These are phyloP conservation scores for Candida morakotiae DNA, from an alignment of 805 yeast genomes.

Conservation along the genomic window DNA sequence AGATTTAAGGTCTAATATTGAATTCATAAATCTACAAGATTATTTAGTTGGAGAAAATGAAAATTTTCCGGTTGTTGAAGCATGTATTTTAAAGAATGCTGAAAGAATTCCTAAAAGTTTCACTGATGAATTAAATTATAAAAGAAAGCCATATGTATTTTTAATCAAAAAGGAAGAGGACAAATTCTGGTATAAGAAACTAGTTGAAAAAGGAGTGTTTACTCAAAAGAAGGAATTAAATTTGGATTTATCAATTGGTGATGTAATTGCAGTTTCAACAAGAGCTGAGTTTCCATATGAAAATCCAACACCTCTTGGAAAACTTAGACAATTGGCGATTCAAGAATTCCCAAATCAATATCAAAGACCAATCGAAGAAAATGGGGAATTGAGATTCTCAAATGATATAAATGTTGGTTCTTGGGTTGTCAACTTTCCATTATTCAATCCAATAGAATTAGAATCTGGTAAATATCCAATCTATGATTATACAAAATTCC, in stretches of 20 bases:
- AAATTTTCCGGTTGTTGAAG: conserved; percentile 69
- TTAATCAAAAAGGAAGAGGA: conserved; percentile 44
- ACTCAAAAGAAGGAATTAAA: conserved; percentile 12
- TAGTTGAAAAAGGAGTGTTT: conserved; percentile 27
- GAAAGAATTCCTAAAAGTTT: conserved; percentile 37
- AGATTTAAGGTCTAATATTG: conserved; percentile 65
- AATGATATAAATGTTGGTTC: conserved; percentile 52
- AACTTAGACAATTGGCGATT: conserved; percentile 72
- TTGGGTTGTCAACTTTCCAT: conserved; percentile 93
- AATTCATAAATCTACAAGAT: conserved; percentile 46
- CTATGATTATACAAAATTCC: conserved; percentile 46
- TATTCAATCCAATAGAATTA: conserved; percentile 74
- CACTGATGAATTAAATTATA: conserved; percentile 42
- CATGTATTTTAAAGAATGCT: conserved; percentile 56
- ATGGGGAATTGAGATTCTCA: conserved; percentile 12
- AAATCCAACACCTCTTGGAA: conserved; percentile 93
- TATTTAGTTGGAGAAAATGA: conserved; percentile 25
- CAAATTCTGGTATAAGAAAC: conserved; percentile 38
- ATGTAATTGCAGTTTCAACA: conserved; percentile 74
- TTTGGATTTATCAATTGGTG: conserved; percentile 57
- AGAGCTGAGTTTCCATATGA: conserved; percentile 71
- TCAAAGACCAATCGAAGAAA: conserved; percentile 35
- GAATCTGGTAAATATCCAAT: conserved; percentile 47
- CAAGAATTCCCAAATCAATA: conserved; percentile 47
- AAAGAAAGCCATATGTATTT: conserved; percentile 55